phyloP scores from a whole-genome alignment of 2,329 filamentous ascomycete species.

The Sarocladiaceae sp. region DNA sequence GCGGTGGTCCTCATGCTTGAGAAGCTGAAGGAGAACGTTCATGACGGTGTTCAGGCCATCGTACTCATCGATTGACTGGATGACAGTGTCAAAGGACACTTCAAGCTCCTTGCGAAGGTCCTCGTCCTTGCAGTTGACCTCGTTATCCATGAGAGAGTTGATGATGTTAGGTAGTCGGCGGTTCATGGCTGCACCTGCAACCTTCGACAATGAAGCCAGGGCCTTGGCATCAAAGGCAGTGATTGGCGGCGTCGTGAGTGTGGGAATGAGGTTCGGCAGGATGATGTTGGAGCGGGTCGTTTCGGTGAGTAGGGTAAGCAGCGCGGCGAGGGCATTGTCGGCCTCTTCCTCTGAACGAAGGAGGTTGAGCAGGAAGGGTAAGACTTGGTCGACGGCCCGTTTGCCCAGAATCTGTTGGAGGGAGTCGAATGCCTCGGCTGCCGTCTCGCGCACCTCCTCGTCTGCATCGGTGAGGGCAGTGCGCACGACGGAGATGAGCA shows the following conservation, averaged over 20 bases:
- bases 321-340: conserved; percentile 84
- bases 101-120: conserved; percentile 66
- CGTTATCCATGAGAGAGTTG: conserved; percentile 90
- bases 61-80: conserved; percentile 89
- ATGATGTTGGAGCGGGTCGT: conserved; percentile 93
- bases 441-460: conserved; percentile 85
- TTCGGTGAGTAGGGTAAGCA: conserved; percentile 91
- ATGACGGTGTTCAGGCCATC: conserved; percentile 94
- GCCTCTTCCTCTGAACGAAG: conserved; percentile 80
- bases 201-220: conserved; percentile 84
- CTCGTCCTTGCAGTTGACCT: conserved; percentile 72
- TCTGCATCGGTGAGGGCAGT: conserved; percentile 88
- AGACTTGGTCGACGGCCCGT: conserved; percentile 87
- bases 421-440: conserved; percentile 94
- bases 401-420: conserved; percentile 92
- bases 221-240: conserved; percentile 92
- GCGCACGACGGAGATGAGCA: conserved; percentile 87
- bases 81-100: conserved; percentile 77
- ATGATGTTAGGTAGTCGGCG: conserved; percentile 82
- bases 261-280: conserved; percentile 90
- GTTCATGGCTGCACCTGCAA: conserved; percentile 86
- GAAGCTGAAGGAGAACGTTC: conserved; percentile 80
- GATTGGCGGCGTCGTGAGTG: conserved; percentile 82
- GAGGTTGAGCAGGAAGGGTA: conserved; percentile 87
- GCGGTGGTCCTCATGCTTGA: conserved; percentile 89